Evolutionary conservation across 1,284 basidiomycete species (phyloP).

Genomic region (Ustilago lituana): DNA sequence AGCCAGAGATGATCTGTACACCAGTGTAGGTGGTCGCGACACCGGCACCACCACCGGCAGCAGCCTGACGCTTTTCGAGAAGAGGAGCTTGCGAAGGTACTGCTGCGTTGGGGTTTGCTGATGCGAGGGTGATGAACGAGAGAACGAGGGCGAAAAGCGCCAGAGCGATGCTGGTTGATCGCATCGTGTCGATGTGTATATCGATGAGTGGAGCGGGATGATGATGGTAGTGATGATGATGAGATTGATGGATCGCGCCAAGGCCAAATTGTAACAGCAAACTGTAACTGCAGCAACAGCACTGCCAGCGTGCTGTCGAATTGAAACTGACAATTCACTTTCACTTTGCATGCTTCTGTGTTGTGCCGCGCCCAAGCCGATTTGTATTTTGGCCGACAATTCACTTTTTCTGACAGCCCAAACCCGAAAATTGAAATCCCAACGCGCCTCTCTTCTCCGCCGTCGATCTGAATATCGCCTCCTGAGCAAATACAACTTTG

Average conservation of each 20-base stretch:
- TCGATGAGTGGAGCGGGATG: background rate
- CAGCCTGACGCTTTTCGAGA: constrained; percentile 50
- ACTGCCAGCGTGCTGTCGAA: too few relatives aligned
- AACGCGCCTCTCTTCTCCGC: constrained; percentile 1
- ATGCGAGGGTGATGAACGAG: constrained; percentile 29
- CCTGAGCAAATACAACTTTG: constrained; percentile 2
- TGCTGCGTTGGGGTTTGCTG: too few relatives aligned
- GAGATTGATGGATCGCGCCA: background rate
- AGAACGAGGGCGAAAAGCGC: constrained; percentile 36
- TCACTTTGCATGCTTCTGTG: too few relatives aligned
- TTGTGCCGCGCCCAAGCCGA: too few relatives aligned
- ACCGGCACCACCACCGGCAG: constrained; percentile 54
- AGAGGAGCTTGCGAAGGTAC: constrained; percentile 3
- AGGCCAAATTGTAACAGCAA: background rate
- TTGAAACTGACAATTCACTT: too few relatives aligned
- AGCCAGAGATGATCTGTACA: constrained; percentile 55
- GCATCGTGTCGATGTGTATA: constrained; percentile 10
- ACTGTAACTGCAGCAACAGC: background rate
- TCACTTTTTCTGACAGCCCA: too few relatives aligned
- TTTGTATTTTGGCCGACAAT: too few relatives aligned
- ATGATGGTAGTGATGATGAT: background rate
- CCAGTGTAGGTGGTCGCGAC: constrained; percentile 39
- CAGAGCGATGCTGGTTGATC: constrained; percentile 21
- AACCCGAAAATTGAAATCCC: constrained; percentile 1
- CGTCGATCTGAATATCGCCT: background rate